Conservation (phyloP, 306 rosid genomes). For the Arachis stenosperma region DNA sequence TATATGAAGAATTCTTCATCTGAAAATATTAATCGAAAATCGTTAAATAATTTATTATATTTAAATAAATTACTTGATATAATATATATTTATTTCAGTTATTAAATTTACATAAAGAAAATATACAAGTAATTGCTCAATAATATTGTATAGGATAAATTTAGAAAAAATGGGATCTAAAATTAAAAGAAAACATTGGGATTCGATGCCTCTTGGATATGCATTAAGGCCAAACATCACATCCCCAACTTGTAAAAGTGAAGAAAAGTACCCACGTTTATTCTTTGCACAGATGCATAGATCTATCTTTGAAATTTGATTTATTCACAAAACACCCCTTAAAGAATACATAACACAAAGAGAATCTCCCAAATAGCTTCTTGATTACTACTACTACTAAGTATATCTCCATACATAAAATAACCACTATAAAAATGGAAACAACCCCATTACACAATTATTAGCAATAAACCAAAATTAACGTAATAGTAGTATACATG, state of each 20-base stretch:
- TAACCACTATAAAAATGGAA: constrained; percentile 21
- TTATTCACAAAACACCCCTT: not conserved
- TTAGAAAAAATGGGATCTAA: no score
- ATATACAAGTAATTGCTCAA: no score
- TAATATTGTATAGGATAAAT: no score
- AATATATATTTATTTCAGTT: no score
- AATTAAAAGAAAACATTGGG: not conserved
- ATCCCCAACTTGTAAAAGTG: constrained; percentile 3
- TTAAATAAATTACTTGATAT: no score
- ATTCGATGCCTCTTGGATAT: constrained; percentile 34
- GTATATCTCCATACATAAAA: no score
- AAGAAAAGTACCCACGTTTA: not conserved
- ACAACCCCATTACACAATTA: not conserved
- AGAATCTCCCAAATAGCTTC: not conserved
- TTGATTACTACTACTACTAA: not conserved
- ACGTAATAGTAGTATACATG: not conserved
- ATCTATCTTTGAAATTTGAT: not conserved
- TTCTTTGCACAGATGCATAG: not conserved
- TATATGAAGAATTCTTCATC: no score
- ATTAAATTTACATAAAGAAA: no score
- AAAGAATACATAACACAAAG: not conserved
- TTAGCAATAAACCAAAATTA: not conserved
- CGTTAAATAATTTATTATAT: no score
- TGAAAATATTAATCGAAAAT: no score
- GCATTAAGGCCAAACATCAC: constrained; percentile 11